phyloP scores from a whole-genome alignment of 148 eudicot species.

The Vaccinium myrtillus region DNA sequence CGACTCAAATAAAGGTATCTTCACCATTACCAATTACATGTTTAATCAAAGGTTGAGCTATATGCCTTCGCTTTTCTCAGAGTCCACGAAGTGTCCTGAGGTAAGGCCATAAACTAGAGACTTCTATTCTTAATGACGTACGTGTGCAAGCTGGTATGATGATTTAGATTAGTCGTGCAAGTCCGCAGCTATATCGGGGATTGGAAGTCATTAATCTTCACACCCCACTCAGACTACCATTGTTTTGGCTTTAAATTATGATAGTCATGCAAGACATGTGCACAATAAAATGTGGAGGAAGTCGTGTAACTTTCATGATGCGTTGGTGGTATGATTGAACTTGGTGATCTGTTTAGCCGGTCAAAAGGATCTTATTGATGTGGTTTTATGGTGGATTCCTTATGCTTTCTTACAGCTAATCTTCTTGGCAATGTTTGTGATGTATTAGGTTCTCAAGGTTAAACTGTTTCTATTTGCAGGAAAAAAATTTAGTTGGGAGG shows the following conservation, averaged over 20 bases:
- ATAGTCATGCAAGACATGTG: not conserved
- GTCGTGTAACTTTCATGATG: not conserved
- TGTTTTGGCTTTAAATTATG: not conserved
- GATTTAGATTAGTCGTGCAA: not conserved
- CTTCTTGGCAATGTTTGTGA: not conserved
- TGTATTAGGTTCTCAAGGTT: not conserved
- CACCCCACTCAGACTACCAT: not conserved
- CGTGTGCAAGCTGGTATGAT: not conserved
- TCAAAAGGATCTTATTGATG: not conserved
- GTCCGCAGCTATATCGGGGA: not conserved
- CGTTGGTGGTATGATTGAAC: constrained; percentile 1
- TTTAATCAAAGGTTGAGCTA: no score
- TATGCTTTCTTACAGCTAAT: not conserved
- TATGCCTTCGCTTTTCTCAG: no score
- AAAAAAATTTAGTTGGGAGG: constrained; percentile 33
- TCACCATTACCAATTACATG: no score
- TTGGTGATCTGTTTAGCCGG: not conserved
- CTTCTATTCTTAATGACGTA: no score
- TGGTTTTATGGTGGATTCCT: not conserved
- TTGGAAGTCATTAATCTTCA: not conserved
- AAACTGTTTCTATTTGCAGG: constrained; percentile 33
- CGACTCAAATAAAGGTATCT: no score
- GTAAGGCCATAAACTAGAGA: no score
- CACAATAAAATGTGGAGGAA: not conserved
- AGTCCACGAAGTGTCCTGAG: no score